phyloP scores from a whole-genome alignment of 345 rosid species.

The Moringa oleifera region DNA sequence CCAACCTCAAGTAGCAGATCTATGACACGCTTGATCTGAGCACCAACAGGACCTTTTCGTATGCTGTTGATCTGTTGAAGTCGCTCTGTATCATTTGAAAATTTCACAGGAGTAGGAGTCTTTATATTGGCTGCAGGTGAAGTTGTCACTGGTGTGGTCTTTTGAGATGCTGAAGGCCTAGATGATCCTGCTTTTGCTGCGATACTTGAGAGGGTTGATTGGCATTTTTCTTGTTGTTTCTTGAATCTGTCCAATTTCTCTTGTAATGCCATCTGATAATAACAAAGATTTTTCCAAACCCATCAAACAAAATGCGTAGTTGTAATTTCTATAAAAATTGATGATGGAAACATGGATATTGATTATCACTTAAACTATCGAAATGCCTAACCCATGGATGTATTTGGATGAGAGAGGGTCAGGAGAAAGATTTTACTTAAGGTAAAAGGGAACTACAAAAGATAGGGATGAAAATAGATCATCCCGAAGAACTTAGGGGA shows the following conservation, averaged over 20 bases:
- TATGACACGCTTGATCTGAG: constrained; percentile 91
- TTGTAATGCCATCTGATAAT: constrained; percentile 54
- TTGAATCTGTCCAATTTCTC: constrained; percentile 60
- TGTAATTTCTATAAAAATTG: no score
- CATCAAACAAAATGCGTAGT: no score
- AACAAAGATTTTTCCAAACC: not conserved
- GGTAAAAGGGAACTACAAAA: no score
- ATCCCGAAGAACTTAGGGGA: no score
- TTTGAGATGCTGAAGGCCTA: constrained; percentile 24
- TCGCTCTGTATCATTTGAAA: constrained; percentile 72
- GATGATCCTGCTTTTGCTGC: constrained; percentile 39
- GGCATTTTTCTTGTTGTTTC: constrained; percentile 74
- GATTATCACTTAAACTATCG: no score
- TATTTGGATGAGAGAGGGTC: no score
- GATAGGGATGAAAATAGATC: no score
- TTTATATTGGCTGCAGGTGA: constrained; percentile 29
- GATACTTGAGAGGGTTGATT: constrained; percentile 53
- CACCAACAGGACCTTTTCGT: constrained; percentile 72
- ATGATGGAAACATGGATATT: no score
- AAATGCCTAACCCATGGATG: no score
- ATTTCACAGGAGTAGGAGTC: constrained; percentile 49
- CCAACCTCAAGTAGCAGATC: constrained; percentile 53
- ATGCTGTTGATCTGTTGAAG: constrained; percentile 55
- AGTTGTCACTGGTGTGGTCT: constrained; percentile 18
- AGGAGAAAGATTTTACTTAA: no score